Evolutionary conservation across 148 eudicot genomes (phyloP).

Genomic region (Nepenthes gracilis): DNA sequence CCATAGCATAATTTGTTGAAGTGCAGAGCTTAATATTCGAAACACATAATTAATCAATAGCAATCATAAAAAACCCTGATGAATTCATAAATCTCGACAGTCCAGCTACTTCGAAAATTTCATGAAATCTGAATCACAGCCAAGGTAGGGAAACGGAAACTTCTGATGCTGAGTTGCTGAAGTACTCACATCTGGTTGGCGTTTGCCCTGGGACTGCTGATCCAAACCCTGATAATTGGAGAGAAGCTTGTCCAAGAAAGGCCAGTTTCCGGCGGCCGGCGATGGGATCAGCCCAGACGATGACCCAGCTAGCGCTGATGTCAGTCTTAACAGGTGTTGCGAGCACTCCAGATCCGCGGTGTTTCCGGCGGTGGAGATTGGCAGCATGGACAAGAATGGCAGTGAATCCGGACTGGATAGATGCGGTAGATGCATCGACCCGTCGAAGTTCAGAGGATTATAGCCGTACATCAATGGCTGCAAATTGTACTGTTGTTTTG

Average conservation of each 20-base stretch:
- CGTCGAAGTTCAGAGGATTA: constrained; percentile 13
- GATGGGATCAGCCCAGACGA: constrained; percentile 12
- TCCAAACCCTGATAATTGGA: constrained; percentile 52
- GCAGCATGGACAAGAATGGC: constrained; percentile 2
- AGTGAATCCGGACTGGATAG: constrained; percentile 43
- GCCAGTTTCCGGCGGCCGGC: constrained; percentile 16
- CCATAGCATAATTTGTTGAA: too few species aligned
- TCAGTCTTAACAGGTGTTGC: constrained; percentile 31
- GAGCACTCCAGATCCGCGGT: constrained; percentile 21
- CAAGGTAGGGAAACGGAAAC: constrained; percentile 48
- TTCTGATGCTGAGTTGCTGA: constrained; percentile 18
- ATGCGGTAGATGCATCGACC: constrained; percentile 72
- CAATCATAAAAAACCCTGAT: too few species aligned
- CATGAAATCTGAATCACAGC: constrained; percentile 26
- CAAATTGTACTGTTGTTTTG: constrained; percentile 12
- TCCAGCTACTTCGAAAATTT: constrained; percentile 31
- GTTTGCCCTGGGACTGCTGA: constrained; percentile 19
- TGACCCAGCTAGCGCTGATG: constrained; percentile 12
- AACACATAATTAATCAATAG: too few species aligned
- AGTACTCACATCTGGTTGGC: constrained; percentile 11
- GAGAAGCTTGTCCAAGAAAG: constrained; percentile 79
- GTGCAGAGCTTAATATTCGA: too few species aligned
- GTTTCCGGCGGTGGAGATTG: constrained; percentile 13
- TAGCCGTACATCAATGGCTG: constrained; percentile 7
- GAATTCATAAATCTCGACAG: too few species aligned